Evolutionary conservation across 2,329 filamentous ascomycete genomes (phyloP), one percentile per base, ranked within the genome.

Genomic region (Sclerotinia borealis): DNA sequence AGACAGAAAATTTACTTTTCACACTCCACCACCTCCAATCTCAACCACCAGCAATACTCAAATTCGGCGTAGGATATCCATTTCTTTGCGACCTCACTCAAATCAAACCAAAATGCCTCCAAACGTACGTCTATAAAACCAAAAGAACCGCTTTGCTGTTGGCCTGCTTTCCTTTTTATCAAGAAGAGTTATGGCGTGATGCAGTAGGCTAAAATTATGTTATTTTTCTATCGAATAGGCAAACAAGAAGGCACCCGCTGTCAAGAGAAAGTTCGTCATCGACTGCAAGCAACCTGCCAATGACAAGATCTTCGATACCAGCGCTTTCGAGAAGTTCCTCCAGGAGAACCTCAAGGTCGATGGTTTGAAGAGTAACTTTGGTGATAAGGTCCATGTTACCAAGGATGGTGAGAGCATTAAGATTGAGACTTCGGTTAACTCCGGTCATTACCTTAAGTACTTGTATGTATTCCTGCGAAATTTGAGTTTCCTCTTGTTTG

Each of bases 271-370:
- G 60, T 99, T 92, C 89, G 89, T 96, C 85, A 98, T 99, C 91
- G 96, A 99, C 85, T 93, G 93, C 80, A 93, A 91, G 76, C 93
- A 98, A 84, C 95, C 95, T 76, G 93, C 93, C 74, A 91, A 87
- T 84, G 95, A 99, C 87, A 98, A 98, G 89, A 99, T 99, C 87
- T 98, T 99, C 88, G 95, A 99, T 81, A 88, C 96, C 79, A 88
- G 91, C 76, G 93, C 93, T 74, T 99, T 99, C 80, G 93, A 97
- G 85, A 98, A 98, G 88, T 99, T 99, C 90, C 91, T 99, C 70
- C 93, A 97, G 87, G 95, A 98, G 83, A 92, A 91, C 83, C 96
- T 99, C 89, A 99, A 99, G 91, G 92, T 99, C 75, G 95, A 97
- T 74, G 93, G 93, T 83, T 93, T 92, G 78, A 93, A 93, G 77